Evolutionary conservation across 164 flowering plant genomes (phyloP).

Genomic region (Vitis amurensis): DNA sequence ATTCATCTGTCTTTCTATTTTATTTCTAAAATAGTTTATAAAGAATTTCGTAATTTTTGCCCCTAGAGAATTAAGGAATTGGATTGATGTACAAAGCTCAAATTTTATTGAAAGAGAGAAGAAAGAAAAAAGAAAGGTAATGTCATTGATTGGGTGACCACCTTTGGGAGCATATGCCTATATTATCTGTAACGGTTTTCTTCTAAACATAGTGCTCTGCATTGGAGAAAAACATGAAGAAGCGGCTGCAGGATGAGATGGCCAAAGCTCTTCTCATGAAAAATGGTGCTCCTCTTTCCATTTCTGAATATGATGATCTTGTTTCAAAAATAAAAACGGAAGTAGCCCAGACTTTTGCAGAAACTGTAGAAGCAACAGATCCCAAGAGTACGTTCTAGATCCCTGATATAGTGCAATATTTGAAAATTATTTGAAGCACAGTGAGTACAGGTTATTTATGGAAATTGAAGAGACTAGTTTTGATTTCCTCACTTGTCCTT

Average conservation of each 20-base stretch:
- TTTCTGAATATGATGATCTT: slow-evolving; percentile 11
- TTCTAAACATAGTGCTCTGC: not conserved
- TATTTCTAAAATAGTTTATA: not conserved
- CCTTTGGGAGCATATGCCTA: not conserved
- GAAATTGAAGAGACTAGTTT: not conserved
- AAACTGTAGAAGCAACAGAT: not conserved
- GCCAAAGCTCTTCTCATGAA: slow-evolving; percentile 2
- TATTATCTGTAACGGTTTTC: not conserved
- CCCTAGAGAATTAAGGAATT: slow-evolving; percentile 10
- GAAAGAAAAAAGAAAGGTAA: slow-evolving; percentile 6
- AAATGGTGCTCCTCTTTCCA: slow-evolving; percentile 10
- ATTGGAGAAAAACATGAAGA: slow-evolving; percentile 6
- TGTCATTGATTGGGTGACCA: not conserved
- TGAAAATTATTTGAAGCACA: not conserved
- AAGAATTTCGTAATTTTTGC: not conserved
- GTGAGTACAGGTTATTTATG: not conserved
- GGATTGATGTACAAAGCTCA: slow-evolving; percentile 18
- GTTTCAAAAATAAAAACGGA: slow-evolving; percentile 14
- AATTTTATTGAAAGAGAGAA: slow-evolving; percentile 6
- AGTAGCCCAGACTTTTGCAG: slow-evolving; percentile 9
- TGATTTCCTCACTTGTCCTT: not conserved
- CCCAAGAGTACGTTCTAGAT: not conserved
- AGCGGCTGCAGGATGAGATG: slow-evolving; percentile 14
- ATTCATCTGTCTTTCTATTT: not conserved
- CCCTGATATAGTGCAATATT: not conserved